A percentile compares a stretch with the other conserved stretches of the same genome.
phyloP scores from a whole-genome alignment of 148 eudicot species.

The Rhododendron williamsianum region DNA sequence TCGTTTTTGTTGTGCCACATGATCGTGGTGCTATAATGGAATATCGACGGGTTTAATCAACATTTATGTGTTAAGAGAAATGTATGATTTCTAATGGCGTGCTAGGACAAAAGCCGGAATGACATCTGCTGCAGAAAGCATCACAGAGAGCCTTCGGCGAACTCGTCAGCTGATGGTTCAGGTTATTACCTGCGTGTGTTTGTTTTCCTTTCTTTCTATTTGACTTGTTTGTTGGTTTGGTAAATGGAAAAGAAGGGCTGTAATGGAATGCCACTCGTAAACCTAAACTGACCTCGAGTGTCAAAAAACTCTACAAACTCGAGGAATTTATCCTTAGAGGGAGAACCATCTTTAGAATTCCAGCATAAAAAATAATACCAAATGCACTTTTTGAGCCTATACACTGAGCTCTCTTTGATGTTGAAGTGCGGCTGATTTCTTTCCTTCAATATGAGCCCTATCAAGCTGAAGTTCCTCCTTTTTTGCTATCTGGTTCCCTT shows the following conservation, averaged over 20 bases:
- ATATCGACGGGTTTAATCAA: neutral
- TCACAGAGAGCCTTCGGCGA: constrained; percentile 91
- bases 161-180: constrained; percentile 95
- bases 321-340: neutral
- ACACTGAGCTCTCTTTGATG: neutral
- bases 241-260: neutral
- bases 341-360: neutral
- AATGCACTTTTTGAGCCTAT: neutral
- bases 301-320: neutral
- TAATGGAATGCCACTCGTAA: neutral
- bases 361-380: neutral
- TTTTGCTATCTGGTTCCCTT: too few species aligned
- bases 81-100: neutral
- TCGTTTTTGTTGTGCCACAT: neutral
- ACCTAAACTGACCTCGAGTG: neutral
- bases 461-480: neutral
- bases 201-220: too few species aligned
- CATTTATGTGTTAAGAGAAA: neutral
- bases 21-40: neutral
- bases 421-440: neutral
- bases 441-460: neutral
- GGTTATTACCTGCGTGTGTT: constrained; percentile 32
- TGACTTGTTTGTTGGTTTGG: neutral
- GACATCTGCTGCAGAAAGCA: constrained; percentile 97
- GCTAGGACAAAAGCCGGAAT: constrained; percentile 84